Base-by-base conservation (phyloP, 208 protist genomes). In the Strigomonas culicis region DNA sequence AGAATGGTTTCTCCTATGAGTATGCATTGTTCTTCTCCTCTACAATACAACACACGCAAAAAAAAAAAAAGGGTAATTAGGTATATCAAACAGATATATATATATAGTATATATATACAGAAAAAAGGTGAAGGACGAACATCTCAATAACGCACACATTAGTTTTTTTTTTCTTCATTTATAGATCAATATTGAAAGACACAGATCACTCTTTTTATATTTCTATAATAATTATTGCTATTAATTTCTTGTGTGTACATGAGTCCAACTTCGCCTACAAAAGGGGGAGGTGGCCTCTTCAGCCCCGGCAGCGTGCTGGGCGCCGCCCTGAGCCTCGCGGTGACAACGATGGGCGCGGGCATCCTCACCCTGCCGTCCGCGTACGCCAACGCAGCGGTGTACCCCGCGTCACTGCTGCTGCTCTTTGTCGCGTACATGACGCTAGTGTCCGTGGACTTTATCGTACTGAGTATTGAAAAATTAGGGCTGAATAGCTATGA, bases 331-430 rank as follows among this genome's bases (percentile, higher is more conserved):
- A 86, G 68, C 49, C 72, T 92, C 15, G 77, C 86, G 2, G 86
- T 92, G 24, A 86, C 80, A 34, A 90, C 82, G 10, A 88, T 92
- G 75, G 86, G 86, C 47, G 82, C 82, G 13, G 82, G 82, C 30
- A 88, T 92, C 49, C 70, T 92, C 47, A 88, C 86, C 13, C 72
- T 92, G 24, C 86, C 86, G 11, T 88, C 80, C 27, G 82, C 86
- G 28, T 92, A 80, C 66, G 68, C 66, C 28, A 73, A 87, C 56
- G 86, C 78, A 6, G 86, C 82, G 41, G 55, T 92, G 58, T 21
- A 86, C 21, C 74, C 66, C 3, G 70, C 80, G 11, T 68, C 69
- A n/a, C 7, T 78, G 1, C 17, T 90, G 34, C 62, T 92, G 0
- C 31, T 72, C 59, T 66, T 80, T 46, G 75, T 92, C 10, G 82